Conservation (phyloP, 805 yeast genomes). For the Ogataea ramenticola region DNA sequence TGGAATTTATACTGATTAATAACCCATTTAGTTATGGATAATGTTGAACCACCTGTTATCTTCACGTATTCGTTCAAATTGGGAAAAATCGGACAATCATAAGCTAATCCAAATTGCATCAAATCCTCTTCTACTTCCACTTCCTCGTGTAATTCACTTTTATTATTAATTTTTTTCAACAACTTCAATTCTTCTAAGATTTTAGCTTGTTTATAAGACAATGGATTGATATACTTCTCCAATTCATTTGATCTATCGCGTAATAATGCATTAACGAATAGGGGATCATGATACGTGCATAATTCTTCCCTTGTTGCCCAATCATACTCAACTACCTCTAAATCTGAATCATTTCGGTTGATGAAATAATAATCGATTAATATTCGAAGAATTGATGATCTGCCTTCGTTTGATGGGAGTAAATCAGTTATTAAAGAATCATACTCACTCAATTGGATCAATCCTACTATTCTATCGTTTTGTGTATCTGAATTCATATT, state of each 20-base stretch:
- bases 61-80: constrained; percentile 41
- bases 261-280: constrained; percentile 35
- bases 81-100: constrained; percentile 63
- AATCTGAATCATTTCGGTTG: constrained; percentile 24
- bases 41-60: constrained; percentile 49
- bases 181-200: constrained; percentile 3
- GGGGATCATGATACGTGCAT: constrained; percentile 39
- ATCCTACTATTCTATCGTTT: constrained; percentile 5
- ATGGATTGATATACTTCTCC: constrained; percentile 13
- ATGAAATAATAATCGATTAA: constrained; percentile 27
- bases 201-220: constrained; percentile 6
- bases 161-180: not conserved
- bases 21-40: constrained; percentile 38
- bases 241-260: constrained; percentile 9
- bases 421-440: constrained; percentile 25
- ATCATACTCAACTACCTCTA: constrained; percentile 14
- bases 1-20: constrained; percentile 2
- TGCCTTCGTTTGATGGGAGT: constrained; percentile 45
- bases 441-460: constrained; percentile 3
- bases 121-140: constrained; percentile 2
- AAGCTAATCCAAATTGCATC: constrained; percentile 38
- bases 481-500: no score
- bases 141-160: no score
- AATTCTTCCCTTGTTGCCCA: constrained; percentile 32
- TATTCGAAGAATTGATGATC: constrained; percentile 25